These are phyloP conservation scores for Cylindrotheca fusiformis DNA, from an alignment of 108 stramenopile species.

Conservation along the genomic window DNA sequence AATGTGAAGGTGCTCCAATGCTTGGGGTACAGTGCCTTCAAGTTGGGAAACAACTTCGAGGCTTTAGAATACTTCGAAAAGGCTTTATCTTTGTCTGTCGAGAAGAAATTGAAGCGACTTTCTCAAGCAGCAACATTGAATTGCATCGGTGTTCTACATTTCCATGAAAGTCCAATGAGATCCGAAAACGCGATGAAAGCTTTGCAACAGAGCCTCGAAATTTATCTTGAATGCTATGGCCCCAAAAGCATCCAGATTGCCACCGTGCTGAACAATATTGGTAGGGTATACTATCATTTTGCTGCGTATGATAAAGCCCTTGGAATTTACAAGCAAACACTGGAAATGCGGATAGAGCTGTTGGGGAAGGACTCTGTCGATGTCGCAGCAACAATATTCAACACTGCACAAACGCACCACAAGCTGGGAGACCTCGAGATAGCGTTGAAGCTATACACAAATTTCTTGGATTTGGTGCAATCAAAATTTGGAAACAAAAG, in stretches of 20 bases:
- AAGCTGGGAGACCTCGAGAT: slow-evolving; percentile 35
- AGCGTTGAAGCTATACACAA: slow-evolving; percentile 48
- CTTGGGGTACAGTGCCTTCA: slow-evolving; percentile 49
- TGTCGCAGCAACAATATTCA: slow-evolving; percentile 61
- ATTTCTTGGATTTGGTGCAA: slow-evolving; percentile 40
- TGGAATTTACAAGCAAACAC: slow-evolving; percentile 33
- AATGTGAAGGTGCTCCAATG: slow-evolving; percentile 30
- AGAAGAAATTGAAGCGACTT: neutral
- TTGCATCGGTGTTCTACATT: slow-evolving; percentile 40
- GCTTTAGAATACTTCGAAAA: slow-evolving; percentile 37
- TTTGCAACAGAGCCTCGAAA: slow-evolving; percentile 28
- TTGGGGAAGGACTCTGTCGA: slow-evolving; percentile 45
- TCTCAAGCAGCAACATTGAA: slow-evolving; percentile 23
- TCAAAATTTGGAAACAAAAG: slow-evolving; percentile 26
- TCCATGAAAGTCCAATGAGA: slow-evolving; percentile 25
- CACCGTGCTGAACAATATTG: slow-evolving; percentile 65
- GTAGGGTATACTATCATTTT: slow-evolving; percentile 45
- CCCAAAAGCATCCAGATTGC: slow-evolving; percentile 26
- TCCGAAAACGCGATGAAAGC: slow-evolving; percentile 25
- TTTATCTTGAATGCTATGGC: slow-evolving; percentile 26
- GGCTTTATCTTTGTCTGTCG: slow-evolving; percentile 31
- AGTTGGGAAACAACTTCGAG: slow-evolving; percentile 39
- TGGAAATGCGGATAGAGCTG: slow-evolving; percentile 33
- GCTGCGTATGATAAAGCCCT: slow-evolving; percentile 44
- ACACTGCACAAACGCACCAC: slow-evolving; percentile 57